Evolutionary conservation across 768 basidiomycete species (phyloP).

Genomic region (Serendipita sp.): DNA sequence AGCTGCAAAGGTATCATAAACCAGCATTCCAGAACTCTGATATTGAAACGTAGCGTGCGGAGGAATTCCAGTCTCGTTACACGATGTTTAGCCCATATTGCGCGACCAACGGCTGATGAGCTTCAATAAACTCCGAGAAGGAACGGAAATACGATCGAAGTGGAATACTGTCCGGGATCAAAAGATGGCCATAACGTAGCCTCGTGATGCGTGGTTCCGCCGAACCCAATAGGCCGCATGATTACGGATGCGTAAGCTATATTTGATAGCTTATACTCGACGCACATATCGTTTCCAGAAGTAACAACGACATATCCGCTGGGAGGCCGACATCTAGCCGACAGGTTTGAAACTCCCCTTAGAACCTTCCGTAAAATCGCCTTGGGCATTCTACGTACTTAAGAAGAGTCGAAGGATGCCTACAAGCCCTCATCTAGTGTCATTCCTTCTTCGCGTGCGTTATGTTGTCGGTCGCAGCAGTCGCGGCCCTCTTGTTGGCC

Average conservation of each 20-base stretch:
- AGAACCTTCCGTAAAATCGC: not conserved
- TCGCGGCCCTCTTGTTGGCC: conserved; percentile 1
- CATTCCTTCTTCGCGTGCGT: not conserved
- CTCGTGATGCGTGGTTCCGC: not conserved
- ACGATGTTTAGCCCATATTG: too few species aligned
- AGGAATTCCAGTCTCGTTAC: too few species aligned
- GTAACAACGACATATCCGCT: not conserved
- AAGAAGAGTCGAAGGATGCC: not conserved
- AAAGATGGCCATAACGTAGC: too few species aligned
- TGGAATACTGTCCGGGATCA: too few species aligned
- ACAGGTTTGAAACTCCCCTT: not conserved
- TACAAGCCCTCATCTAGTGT: not conserved
- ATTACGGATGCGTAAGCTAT: not conserved
- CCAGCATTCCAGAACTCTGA: too few species aligned
- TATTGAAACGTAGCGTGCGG: too few species aligned
- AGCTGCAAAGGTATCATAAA: too few species aligned
- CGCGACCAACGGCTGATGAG: too few species aligned
- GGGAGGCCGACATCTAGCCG: not conserved
- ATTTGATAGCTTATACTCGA: not conserved
- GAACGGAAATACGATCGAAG: too few species aligned
- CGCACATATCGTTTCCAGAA: not conserved
- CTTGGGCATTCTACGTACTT: not conserved
- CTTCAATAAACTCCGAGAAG: too few species aligned
- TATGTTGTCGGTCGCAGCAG: not conserved
- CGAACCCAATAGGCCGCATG: not conserved